Conservation (phyloP, 2,329 filamentous ascomycete species). For the Lachnellula cervina region DNA sequence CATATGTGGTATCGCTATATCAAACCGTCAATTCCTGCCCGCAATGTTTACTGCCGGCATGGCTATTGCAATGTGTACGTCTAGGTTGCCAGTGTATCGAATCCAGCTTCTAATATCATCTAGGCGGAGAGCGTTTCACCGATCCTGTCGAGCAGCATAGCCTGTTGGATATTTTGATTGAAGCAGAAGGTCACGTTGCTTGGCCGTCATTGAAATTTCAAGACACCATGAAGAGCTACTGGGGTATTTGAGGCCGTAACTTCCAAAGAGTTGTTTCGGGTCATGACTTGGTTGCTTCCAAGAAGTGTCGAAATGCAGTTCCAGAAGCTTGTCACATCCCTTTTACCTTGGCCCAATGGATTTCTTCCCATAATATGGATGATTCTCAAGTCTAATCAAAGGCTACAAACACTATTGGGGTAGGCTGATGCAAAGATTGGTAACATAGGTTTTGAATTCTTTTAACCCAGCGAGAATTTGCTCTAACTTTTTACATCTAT, state of each 20-base stretch:
- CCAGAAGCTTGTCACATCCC: too few species aligned
- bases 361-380: too few species aligned
- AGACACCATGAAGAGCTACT: constrained; percentile 41
- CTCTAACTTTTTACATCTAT: too few species aligned
- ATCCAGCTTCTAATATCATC: background rate
- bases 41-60: constrained; percentile 30
- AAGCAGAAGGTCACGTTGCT: constrained; percentile 44
- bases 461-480: too few species aligned
- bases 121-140: constrained; percentile 40
- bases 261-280: too few species aligned
- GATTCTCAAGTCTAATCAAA: too few species aligned
- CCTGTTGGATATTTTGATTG: constrained; percentile 41
- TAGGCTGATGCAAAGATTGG: too few species aligned
- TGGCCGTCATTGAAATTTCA: constrained; percentile 42
- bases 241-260: constrained; percentile 37
- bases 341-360: too few species aligned
- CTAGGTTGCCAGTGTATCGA: background rate
- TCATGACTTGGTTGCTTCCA: too few species aligned
- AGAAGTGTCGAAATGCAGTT: too few species aligned
- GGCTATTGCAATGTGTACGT: constrained; percentile 28
- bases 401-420: too few species aligned
- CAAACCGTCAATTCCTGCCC: constrained; percentile 8
- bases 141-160: constrained; percentile 42
- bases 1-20: constrained; percentile 13
- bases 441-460: too few species aligned